These are phyloP conservation scores for Pontederia paniculata DNA, from an alignment of 176 grass and related monocot genomes.

Conservation along the genomic window DNA sequence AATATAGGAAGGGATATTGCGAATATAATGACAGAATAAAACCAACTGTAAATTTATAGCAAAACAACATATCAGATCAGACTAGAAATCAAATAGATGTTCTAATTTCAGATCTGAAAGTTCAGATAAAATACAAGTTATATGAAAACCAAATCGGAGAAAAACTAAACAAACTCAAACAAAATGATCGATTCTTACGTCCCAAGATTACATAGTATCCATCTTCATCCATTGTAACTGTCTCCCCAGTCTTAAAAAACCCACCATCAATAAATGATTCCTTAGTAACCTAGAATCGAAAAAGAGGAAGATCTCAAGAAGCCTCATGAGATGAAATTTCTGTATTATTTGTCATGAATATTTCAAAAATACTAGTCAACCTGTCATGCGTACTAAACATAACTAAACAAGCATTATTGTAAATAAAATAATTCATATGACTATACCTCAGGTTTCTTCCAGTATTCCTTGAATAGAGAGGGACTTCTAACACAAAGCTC, in stretches of 20 bases:
- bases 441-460: constrained; percentile 68
- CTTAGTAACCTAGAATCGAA: constrained; percentile 60
- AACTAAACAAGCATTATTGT: not conserved
- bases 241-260: constrained; percentile 94
- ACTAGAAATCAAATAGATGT: not conserved
- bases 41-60: too few species aligned
- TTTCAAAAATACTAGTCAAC: too few species aligned
- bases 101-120: not conserved
- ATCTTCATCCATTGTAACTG: constrained; percentile 71
- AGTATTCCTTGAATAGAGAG: constrained; percentile 91
- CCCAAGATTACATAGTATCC: constrained; percentile 86
- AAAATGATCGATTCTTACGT: constrained; percentile 44
- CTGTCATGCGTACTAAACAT: too few species aligned
- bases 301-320: too few species aligned
- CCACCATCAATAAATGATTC: constrained; percentile 75
- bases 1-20: not conserved
- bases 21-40: not conserved
- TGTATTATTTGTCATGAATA: too few species aligned
- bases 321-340: constrained; percentile 1
- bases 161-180: constrained; percentile 14
- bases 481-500: constrained; percentile 94
- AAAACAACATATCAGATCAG: too few species aligned
- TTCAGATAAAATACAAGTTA: too few species aligned
- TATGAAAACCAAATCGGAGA: constrained; percentile 3
- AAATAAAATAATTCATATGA: not conserved